Percentiles rank a stretch among this genome's conserved stretches.
Evolutionary conservation across 805 yeast genomes (phyloP).

Genomic region (Pichia membranifaciens): DNA sequence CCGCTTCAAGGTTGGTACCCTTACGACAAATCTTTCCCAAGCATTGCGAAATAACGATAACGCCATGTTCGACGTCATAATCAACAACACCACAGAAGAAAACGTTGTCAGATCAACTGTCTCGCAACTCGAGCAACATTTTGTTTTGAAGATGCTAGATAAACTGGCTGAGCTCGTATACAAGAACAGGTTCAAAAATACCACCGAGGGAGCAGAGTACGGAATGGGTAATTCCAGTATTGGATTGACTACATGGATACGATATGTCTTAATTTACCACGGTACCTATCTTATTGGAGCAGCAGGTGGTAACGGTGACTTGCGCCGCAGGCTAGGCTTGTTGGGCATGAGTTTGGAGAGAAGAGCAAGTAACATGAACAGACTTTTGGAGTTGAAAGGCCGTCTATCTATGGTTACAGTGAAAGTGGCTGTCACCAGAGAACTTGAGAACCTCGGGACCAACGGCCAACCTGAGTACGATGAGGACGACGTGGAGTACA

Average conservation of each 20-base stretch:
- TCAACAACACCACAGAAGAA: conserved; percentile 47
- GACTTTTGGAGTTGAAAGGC: conserved; percentile 47
- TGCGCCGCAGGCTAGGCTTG: conserved; percentile 37
- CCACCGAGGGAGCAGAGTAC: conserved; percentile 41
- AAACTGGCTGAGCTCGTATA: conserved; percentile 47
- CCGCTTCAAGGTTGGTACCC: conserved; percentile 64
- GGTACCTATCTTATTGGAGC: conserved; percentile 45
- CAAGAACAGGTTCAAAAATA: conserved; percentile 32
- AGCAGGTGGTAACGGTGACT: conserved; percentile 29
- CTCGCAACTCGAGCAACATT: conserved; percentile 40
- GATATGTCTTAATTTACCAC: conserved; percentile 50
- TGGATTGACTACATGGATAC: conserved; percentile 39
- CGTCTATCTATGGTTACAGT: conserved; percentile 43
- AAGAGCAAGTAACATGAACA: conserved; percentile 43
- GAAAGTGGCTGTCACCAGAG: conserved; percentile 67
- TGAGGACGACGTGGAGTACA: conserved; percentile 17
- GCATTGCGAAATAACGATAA: conserved; percentile 85
- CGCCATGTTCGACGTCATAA: conserved; percentile 76
- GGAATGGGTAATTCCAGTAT: conserved; percentile 27
- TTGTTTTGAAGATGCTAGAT: conserved; percentile 46
- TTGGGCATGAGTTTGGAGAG: conserved; percentile 43
- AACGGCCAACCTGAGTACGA: conserved; percentile 17
- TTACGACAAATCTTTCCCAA: conserved; percentile 80
- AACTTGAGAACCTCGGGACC: conserved; percentile 42
- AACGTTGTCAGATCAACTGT: conserved; percentile 45